Base-by-base conservation (phyloP, 2,329 filamentous ascomycete genomes). In the Penicillium sp. region DNA sequence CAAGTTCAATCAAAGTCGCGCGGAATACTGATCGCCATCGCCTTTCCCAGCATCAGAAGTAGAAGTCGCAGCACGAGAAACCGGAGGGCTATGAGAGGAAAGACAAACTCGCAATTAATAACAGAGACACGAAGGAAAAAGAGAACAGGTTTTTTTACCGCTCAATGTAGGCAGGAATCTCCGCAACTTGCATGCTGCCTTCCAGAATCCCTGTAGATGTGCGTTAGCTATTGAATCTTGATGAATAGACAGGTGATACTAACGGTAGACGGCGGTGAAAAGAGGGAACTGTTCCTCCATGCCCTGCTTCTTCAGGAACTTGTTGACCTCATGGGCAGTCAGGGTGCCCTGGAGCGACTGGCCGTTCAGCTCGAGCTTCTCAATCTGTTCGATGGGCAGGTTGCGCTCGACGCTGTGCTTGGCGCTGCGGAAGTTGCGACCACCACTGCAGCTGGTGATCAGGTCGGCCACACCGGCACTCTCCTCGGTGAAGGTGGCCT, bases 291-390 rank as follows among this genome's bases (percentile, higher is more conserved):
- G 87, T 28, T 83, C 78, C 74, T 95, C 91, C 58, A 87, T 75
- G 0, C 87, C 88, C 60, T 88, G 81, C 44, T 84, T 83, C 77
- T 88, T 89, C 66, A 99, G 74, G 74, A 97, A 97, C 44, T 81
- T 85, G 76, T 95, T 89, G 38, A 99, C 92, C 72, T 99, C 94
- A 57, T 86, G 83, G 8, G 94, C 92, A 3, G 94, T 99, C 62
- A 87, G 87, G 0, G 91, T 97, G 33, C 94, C 94, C 76, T 99
- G 94, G 53, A 99, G 79, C 78, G 95, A 96, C 79, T 99, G 94
- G 13, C 94, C 94, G 69, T 99, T 97, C 56, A 99, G 81, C 70
- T 96, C 92, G 53, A 85, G 82, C 67, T 83, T 81, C 79, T 99
- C 94, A 39, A 99, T 86, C 72, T 97, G 90, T 61, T 88, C 85